These are phyloP conservation scores for Candida cerambycidarum DNA, from an alignment of 805 yeast genomes.

Conservation along the genomic window DNA sequence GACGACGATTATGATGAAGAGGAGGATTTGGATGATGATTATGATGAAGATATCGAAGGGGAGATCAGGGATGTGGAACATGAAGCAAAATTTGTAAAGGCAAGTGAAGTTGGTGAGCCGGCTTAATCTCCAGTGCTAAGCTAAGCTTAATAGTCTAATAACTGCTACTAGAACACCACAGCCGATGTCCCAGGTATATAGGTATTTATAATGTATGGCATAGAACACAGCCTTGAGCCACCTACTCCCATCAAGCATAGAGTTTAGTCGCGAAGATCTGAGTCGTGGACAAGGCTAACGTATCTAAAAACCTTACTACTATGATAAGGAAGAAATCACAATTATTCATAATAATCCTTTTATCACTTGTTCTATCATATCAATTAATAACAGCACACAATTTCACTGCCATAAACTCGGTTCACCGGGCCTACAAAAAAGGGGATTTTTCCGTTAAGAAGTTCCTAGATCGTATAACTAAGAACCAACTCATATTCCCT, in stretches of 20 bases:
- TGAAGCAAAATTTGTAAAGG: slow-evolving; percentile 3
- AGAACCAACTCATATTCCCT: slow-evolving; percentile 19
- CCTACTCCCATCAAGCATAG: no score
- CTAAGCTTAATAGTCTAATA: no score
- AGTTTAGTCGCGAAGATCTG: no score
- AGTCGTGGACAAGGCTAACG: no score
- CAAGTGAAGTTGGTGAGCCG: no score
- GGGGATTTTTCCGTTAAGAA: slow-evolving; percentile 1
- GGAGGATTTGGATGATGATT: slow-evolving; percentile 15
- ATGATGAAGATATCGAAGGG: slow-evolving; percentile 11
- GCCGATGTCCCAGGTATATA: no score
- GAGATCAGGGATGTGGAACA: neutral
- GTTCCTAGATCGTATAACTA: slow-evolving; percentile 8
- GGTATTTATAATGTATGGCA: neutral
- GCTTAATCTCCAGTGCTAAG: no score
- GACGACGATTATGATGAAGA: slow-evolving; percentile 12
- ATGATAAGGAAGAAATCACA: slow-evolving; percentile 4
- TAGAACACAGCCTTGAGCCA: no score
- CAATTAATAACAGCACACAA: neutral
- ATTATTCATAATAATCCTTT: neutral
- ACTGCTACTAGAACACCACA: no score
- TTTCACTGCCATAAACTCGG: neutral
- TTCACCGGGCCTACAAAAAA: neutral
- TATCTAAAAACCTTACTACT: neutral
- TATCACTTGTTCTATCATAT: neutral